Evolutionary conservation across 2,329 filamentous ascomycete genomes (phyloP).

Genomic region (Cladobotryum mycophilum): DNA sequence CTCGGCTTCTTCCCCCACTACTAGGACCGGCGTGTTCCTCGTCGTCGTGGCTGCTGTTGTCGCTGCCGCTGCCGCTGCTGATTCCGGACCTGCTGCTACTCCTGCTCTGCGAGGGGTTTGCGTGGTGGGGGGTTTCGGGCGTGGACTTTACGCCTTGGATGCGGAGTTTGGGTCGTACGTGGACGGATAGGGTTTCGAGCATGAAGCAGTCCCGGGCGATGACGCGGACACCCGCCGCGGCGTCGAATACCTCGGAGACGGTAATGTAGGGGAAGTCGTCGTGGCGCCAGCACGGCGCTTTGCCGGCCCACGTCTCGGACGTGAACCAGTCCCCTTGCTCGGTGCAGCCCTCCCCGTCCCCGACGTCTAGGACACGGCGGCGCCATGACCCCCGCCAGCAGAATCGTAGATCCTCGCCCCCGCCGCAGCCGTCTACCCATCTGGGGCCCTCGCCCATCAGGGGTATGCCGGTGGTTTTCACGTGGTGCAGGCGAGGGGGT

Average conservation of each 20-base stretch:
- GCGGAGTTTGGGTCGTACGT: constrained; percentile 34
- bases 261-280: constrained; percentile 47
- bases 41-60: constrained; percentile 1
- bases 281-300: constrained; percentile 46
- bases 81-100: not conserved
- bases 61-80: constrained; percentile 1
- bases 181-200: constrained; percentile 40
- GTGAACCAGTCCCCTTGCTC: not conserved
- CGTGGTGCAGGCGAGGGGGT: constrained; percentile 38
- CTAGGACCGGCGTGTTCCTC: too few relatives aligned
- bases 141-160: constrained; percentile 21
- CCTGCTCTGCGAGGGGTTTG: too few relatives aligned
- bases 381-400: constrained; percentile 28
- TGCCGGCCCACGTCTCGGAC: constrained; percentile 15
- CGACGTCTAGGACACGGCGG: not conserved
- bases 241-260: constrained; percentile 39
- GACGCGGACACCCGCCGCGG: constrained; percentile 37
- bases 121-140: not conserved
- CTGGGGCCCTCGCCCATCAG: constrained; percentile 43
- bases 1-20: too few relatives aligned
- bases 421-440: constrained; percentile 43
- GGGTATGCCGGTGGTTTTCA: constrained; percentile 48
- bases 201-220: constrained; percentile 42
- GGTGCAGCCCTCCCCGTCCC: not conserved
- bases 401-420: constrained; percentile 36